phyloP scores from a whole-genome alignment of 225 moss, liverwort and hornwort species.

The Marchantia polymorpha region DNA sequence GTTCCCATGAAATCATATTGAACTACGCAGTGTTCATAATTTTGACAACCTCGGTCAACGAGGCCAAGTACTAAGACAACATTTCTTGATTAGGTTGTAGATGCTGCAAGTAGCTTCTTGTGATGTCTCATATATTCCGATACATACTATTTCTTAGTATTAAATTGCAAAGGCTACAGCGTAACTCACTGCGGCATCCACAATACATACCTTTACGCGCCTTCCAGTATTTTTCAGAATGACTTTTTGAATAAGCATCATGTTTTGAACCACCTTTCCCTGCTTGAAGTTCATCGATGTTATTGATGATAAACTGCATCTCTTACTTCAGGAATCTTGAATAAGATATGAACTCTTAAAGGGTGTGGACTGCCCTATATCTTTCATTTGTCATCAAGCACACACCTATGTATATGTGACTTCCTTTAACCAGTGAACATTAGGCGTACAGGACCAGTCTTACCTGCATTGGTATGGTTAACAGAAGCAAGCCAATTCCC shows the following conservation, averaged over 20 bases:
- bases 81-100: too few relatives aligned
- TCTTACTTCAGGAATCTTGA: neutral
- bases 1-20: too few relatives aligned
- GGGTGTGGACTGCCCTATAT: neutral
- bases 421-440: neutral
- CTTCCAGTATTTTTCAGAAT: conserved; percentile 47
- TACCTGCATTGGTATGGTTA: conserved; percentile 48
- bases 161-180: neutral
- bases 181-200: neutral
- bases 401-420: neutral
- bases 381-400: neutral
- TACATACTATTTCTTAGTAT: too few relatives aligned
- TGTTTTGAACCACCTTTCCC: conserved; percentile 42
- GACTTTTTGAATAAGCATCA: conserved; percentile 41
- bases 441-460: neutral
- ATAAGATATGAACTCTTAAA: neutral
- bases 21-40: too few relatives aligned
- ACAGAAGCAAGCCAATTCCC: conserved; percentile 41
- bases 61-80: too few relatives aligned
- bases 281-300: conserved; percentile 28
- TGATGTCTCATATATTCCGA: too few relatives aligned
- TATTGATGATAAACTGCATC: neutral
- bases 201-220: conserved; percentile 37
- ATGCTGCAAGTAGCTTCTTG: too few relatives aligned
- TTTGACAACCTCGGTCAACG: too few relatives aligned